These are phyloP conservation scores for Erodium maritimum DNA, from an alignment of 345 rosid species.

Conservation along the genomic window DNA sequence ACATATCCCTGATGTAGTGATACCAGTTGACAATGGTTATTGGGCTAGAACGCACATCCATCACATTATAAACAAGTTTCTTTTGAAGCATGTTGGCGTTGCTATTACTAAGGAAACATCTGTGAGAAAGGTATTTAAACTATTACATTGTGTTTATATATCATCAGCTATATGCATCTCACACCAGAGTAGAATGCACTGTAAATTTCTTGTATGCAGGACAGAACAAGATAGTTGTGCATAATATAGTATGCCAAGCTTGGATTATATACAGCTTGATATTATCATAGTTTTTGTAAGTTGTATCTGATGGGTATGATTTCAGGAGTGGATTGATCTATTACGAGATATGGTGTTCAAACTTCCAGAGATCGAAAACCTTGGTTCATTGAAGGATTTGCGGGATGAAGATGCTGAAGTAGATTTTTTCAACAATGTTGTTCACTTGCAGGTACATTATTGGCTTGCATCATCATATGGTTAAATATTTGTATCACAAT, in stretches of 20 bases:
- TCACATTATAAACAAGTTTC: conserved; percentile 39
- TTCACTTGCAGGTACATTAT: conserved; percentile 60
- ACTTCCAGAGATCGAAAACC: conserved; percentile 54
- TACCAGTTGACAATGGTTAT: conserved; percentile 18
- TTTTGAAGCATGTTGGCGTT: conserved; percentile 58
- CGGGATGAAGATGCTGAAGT: conserved; percentile 76
- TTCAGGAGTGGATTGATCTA: conserved; percentile 85
- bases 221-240: too few species aligned
- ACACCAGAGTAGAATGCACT: not conserved
- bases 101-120: conserved; percentile 47
- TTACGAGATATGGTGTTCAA: conserved; percentile 65
- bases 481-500: not conserved
- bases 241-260: not conserved
- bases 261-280: not conserved
- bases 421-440: conserved; percentile 70
- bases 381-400: conserved; percentile 45
- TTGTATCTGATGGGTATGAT: conserved; percentile 12
- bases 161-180: not conserved
- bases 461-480: not conserved
- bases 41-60: conserved; percentile 52
- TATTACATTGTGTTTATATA: conserved; percentile 2
- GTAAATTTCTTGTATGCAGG: not conserved
- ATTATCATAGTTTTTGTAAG: conserved; percentile 3
- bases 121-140: conserved; percentile 47
- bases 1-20: conserved; percentile 19